Conservation (phyloP, 108 stramenopile species). For the Discostella pseudostelligera region DNA sequence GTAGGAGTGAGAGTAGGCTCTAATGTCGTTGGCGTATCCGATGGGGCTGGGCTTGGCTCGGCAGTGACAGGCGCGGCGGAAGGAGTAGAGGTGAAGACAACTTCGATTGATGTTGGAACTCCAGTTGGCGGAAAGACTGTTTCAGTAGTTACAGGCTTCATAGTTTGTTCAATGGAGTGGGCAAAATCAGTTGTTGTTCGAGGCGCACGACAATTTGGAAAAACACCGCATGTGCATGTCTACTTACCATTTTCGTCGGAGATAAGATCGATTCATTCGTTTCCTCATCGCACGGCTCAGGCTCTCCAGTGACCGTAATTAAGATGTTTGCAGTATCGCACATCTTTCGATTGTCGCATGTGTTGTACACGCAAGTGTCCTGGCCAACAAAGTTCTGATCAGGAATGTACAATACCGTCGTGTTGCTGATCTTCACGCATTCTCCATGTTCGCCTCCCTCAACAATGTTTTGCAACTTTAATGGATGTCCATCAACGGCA, state of each 20-base stretch:
- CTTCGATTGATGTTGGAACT: not conserved
- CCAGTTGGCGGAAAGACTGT: not conserved
- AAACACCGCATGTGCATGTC: no score
- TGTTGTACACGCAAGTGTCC: conserved; percentile 23
- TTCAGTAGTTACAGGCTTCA: no score
- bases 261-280: not conserved
- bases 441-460: conserved; percentile 15
- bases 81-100: no score
- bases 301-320: conserved; percentile 5
- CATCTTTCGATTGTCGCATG: conserved; percentile 20
- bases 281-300: conserved; percentile 12
- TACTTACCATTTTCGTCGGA: not conserved
- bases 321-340: conserved; percentile 22
- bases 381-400: conserved; percentile 14
- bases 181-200: no score
- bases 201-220: no score
- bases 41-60: conserved; percentile 12
- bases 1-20: not conserved
- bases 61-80: no score
- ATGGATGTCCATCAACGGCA: conserved; percentile 3
- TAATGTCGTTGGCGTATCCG: conserved; percentile 7
- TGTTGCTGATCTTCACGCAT: conserved; percentile 16
- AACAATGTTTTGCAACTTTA: conserved; percentile 3
- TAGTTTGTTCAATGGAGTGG: not conserved
- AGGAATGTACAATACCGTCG: conserved; percentile 26